phyloP scores from a whole-genome alignment of 352 stramenopile species.

The Phytophthora citricola region DNA sequence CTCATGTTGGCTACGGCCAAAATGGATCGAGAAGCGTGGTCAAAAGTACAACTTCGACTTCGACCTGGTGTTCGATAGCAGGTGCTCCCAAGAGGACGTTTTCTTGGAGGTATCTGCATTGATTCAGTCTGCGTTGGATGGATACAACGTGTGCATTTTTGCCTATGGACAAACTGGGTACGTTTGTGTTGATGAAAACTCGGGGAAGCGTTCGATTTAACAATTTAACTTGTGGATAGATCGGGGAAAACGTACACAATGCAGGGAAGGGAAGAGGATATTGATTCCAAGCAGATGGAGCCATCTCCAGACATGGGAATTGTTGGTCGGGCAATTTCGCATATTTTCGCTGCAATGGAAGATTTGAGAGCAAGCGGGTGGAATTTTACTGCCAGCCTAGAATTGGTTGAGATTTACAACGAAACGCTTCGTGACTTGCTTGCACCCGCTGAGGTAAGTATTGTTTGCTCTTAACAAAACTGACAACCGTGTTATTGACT shows the following conservation, averaged over 20 bases:
- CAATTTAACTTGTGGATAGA: conserved; percentile 30
- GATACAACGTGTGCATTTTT: conserved; percentile 97
- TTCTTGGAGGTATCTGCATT: conserved; percentile 97
- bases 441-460: conserved; percentile 55
- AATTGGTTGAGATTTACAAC: conserved; percentile 98
- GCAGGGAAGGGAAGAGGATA: conserved; percentile 67
- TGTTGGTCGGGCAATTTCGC: conserved; percentile 76
- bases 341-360: conserved; percentile 78
- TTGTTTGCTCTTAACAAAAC: background rate
- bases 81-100: conserved; percentile 94
- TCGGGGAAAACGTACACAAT: conserved; percentile 92
- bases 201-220: background rate
- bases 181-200: conserved; percentile 1
- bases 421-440: conserved; percentile 96
- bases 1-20: conserved; percentile 80
- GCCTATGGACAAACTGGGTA: conserved; percentile 90
- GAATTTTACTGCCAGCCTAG: conserved; percentile 73
- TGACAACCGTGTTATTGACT: conserved; percentile 2
- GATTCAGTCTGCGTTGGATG: conserved; percentile 95
- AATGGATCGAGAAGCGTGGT: conserved; percentile 53
- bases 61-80: conserved; percentile 96
- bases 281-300: conserved; percentile 41
- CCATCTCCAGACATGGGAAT: conserved; percentile 76
- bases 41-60: conserved; percentile 97
- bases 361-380: conserved; percentile 73